Conservation (phyloP, 2,329 filamentous ascomycete genomes). For the Apiospora arundinis region DNA sequence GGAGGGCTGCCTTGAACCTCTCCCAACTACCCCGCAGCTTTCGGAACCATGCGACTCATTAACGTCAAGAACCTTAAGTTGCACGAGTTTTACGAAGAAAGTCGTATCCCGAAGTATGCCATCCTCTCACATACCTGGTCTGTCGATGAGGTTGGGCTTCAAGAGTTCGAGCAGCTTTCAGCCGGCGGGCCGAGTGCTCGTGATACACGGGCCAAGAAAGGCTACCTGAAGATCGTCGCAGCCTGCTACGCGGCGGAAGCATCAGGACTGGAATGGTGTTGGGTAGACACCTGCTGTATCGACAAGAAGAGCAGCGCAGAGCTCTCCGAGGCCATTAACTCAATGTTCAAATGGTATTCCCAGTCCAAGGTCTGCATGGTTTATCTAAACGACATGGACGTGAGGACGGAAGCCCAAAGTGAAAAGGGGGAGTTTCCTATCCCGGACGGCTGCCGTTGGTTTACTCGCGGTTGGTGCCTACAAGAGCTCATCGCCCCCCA, state of each 20-base stretch:
- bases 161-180: not conserved
- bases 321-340: not conserved
- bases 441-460: not conserved
- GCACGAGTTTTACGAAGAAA: not conserved
- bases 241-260: not conserved
- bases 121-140: not conserved
- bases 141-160: not conserved
- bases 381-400: not conserved
- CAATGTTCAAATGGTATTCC: not conserved
- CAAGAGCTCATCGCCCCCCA: slow-evolving; percentile 31
- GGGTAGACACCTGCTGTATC: not conserved
- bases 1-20: not conserved
- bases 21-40: not conserved
- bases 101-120: not conserved
- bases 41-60: not conserved
- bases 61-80: not conserved
- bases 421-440: not conserved
- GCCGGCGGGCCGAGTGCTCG: not conserved
- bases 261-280: not conserved
- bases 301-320: not conserved
- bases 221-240: not conserved
- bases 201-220: not conserved
- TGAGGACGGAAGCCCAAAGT: not conserved
- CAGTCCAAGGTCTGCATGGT: not conserved
- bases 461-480: slow-evolving; percentile 32